A percentile compares a stretch with the other conserved stretches of the same genome.
These are phyloP conservation scores for Bacidia gigantensis DNA, from an alignment of 495 filamentous ascomycete species.

Conservation along the genomic window DNA sequence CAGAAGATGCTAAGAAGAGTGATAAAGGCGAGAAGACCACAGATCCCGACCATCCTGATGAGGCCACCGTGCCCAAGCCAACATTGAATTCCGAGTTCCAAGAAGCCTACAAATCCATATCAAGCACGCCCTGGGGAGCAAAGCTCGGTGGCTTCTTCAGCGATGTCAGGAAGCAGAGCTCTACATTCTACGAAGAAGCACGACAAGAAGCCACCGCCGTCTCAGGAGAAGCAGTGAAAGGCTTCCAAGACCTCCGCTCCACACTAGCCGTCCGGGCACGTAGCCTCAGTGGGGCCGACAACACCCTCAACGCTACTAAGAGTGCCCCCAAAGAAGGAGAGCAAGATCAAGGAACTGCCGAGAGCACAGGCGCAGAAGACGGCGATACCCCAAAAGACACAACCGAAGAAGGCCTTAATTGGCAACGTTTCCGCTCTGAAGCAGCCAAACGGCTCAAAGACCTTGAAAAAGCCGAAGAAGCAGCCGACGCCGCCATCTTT, in stretches of 20 bases:
- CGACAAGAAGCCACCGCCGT: slow-evolving; percentile 66
- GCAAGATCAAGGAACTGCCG: slow-evolving; percentile 9
- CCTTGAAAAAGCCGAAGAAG: slow-evolving; percentile 86
- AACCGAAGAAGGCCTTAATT: slow-evolving; percentile 64
- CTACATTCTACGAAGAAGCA: slow-evolving; percentile 72
- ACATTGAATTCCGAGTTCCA: slow-evolving; percentile 79
- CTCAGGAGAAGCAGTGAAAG: slow-evolving; percentile 67
- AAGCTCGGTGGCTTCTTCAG: slow-evolving; percentile 78
- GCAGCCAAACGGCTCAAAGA: slow-evolving; percentile 78
- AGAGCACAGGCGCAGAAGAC: slow-evolving; percentile 17
- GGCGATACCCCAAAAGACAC: slow-evolving; percentile 41
- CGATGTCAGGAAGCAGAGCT: slow-evolving; percentile 81
- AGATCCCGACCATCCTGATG: background rate
- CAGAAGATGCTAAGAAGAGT: slow-evolving; percentile 40
- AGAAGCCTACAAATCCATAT: slow-evolving; percentile 89
- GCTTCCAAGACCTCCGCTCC: slow-evolving; percentile 58
- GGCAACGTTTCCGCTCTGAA: slow-evolving; percentile 70
- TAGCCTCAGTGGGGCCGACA: slow-evolving; percentile 47
- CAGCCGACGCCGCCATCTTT: slow-evolving; percentile 90
- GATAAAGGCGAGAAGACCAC: slow-evolving; percentile 30
- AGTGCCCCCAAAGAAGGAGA: background rate
- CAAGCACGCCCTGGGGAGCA: slow-evolving; percentile 78
- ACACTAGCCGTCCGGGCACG: slow-evolving; percentile 59
- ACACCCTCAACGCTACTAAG: slow-evolving; percentile 4
- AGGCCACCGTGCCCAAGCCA: slow-evolving; percentile 10